A percentile compares a stretch with the other conserved stretches of the same genome.
phyloP scores from a whole-genome alignment of 768 basidiomycete genomes.

The Hygrophorus russula region DNA sequence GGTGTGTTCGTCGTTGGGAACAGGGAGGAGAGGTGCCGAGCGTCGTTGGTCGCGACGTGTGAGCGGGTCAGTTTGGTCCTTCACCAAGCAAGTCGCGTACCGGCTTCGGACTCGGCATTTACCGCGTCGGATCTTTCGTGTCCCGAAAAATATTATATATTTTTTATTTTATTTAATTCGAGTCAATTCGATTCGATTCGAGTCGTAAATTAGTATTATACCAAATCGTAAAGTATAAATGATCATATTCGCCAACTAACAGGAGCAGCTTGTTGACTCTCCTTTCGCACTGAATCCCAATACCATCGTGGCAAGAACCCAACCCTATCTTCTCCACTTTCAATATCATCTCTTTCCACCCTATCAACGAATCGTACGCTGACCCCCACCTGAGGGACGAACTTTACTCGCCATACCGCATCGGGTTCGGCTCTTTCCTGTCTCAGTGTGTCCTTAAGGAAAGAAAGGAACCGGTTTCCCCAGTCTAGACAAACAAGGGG shows the following conservation, averaged over 20 bases:
- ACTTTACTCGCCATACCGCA: constrained; percentile 61
- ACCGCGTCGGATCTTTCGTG: background rate
- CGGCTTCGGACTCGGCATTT: constrained; percentile 17
- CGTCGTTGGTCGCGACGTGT: constrained; percentile 24
- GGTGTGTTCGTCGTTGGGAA: background rate
- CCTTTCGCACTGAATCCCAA: constrained; percentile 28
- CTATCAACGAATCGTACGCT: constrained; percentile 35
- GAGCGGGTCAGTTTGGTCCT: constrained; percentile 16
- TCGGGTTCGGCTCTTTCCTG: constrained; percentile 14
- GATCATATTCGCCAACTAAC: constrained; percentile 17
- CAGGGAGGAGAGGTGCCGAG: constrained; percentile 13
- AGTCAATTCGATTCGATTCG: background rate
- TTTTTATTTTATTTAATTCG: too few relatives aligned
- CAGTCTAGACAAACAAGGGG: constrained; percentile 64
- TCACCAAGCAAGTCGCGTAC: constrained; percentile 16
- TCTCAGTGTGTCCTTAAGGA: constrained; percentile 28
- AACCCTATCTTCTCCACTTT: constrained; percentile 56
- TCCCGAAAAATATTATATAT: too few relatives aligned
- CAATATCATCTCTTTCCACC: constrained; percentile 43
- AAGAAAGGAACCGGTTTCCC: constrained; percentile 52
- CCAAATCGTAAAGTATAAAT: too few relatives aligned
- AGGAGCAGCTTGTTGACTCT: background rate
- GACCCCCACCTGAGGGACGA: constrained; percentile 50
- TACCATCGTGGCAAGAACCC: constrained; percentile 77
- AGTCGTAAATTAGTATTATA: too few relatives aligned